Base-by-base conservation (phyloP, 2,329 filamentous ascomycete genomes). In the Aspergillus aculeatus region DNA sequence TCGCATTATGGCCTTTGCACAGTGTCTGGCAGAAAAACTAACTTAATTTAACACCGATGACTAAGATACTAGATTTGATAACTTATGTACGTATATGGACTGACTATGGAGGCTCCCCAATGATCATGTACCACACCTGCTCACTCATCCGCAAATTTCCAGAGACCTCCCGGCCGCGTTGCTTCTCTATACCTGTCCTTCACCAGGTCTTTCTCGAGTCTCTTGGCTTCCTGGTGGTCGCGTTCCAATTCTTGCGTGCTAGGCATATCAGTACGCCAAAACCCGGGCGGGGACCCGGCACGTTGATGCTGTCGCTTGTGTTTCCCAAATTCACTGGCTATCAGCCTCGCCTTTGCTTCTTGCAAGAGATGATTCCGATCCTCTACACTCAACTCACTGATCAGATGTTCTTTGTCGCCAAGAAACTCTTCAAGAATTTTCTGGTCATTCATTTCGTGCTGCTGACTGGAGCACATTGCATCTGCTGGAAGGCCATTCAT, bases 251-350 rank as follows among this genome's bases (percentile, higher is more conserved):
- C 91, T 73, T 98, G 95, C 1, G 95, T 97, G 26, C 80, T 86
- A 1, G 94, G 93, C 72, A 99, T 96, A 66, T 96, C 94, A 1
- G 89, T 84, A 56, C 91, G 83, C 95, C 95, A 99, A 72, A 91
- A 98, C 0, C 92, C 93, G 1, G 92, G 91, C 12, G 95, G 93
- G 10, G 89, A 91, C 49, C 79, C 81, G 63, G 85, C 83, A 54
- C 92, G 84, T 61, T 88, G 84, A 74, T 89, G 92, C 29, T 86
- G 83, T 66, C 94, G 85, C 58, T 89, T 84, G 75, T 97, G 93
- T 71, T 83, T 91, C 5, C 92, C 92, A 72, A 86, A 86, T 62
- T 85, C 83, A 69, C 93, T 88, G 1, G 93, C 89, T 63, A 96
- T 79, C 52, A 88, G 81, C 70, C 86, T 84, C 0, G 87, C 88